phyloP scores from a whole-genome alignment of 257 asterid species.

The Primulina tabacum region DNA sequence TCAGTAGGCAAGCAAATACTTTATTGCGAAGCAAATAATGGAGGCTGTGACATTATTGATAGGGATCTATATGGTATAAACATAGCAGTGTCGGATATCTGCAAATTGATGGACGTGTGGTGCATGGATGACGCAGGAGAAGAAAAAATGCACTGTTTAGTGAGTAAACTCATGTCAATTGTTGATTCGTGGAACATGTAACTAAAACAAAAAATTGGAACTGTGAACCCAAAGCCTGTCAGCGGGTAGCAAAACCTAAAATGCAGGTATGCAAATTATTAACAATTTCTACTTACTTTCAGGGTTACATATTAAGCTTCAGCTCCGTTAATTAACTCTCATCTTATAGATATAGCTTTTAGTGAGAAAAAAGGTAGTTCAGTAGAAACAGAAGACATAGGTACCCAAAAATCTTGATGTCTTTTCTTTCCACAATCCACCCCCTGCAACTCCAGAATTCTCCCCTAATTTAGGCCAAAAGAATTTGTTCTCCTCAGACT shows the following conservation, averaged over 20 bases:
- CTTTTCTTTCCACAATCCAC: neutral
- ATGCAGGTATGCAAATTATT: too few species aligned
- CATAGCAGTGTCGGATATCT: too few species aligned
- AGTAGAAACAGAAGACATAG: neutral
- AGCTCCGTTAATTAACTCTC: neutral
- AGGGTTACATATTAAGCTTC: neutral
- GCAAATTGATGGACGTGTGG: too few species aligned
- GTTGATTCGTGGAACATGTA: too few species aligned
- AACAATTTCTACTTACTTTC: neutral
- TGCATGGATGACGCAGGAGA: too few species aligned
- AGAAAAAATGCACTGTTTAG: too few species aligned
- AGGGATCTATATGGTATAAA: too few species aligned
- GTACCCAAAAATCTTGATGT: neutral
- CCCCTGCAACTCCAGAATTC: neutral
- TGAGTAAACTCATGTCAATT: too few species aligned
- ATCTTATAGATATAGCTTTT: neutral
- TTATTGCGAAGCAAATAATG: too few species aligned
- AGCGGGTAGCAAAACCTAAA: neutral
- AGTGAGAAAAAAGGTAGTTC: neutral
- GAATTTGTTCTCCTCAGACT: slow-evolving; percentile 8
- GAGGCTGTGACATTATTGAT: too few species aligned
- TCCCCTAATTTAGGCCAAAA: neutral
- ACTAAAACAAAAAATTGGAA: too few species aligned
- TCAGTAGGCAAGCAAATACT: neutral
- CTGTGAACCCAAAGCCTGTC: too few species aligned